phyloP scores from a whole-genome alignment of 148 eudicot species.

The Camellia sinensis region DNA sequence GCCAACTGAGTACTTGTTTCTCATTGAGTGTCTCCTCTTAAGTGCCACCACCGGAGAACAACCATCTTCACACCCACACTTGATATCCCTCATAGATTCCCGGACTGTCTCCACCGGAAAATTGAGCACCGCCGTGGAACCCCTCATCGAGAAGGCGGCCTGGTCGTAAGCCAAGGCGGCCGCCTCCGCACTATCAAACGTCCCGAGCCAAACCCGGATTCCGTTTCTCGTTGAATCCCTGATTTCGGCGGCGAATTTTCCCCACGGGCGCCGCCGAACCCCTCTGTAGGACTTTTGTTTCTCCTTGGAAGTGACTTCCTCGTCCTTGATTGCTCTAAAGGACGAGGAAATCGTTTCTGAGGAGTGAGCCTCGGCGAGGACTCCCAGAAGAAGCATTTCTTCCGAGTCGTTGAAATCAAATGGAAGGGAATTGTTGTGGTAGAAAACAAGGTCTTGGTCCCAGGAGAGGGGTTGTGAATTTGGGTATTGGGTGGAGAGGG shows the following conservation, averaged over 20 bases:
- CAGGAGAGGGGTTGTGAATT: constrained; percentile 9
- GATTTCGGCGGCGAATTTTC: constrained; percentile 25
- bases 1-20: constrained; percentile 22
- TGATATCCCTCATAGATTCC: constrained; percentile 21
- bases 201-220: constrained; percentile 25
- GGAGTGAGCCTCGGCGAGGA: not conserved
- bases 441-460: constrained; percentile 4
- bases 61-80: constrained; percentile 21
- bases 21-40: constrained; percentile 48
- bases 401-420: constrained; percentile 21
- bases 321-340: not conserved
- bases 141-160: constrained; percentile 24
- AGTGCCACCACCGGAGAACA: constrained; percentile 52
- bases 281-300: constrained; percentile 17
- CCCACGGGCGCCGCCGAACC: constrained; percentile 21
- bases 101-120: constrained; percentile 24
- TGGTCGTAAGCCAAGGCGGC: constrained; percentile 32
- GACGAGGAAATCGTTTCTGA: not conserved
- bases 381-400: constrained; percentile 16
- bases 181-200: constrained; percentile 20
- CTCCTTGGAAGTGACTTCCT: constrained; percentile 1
- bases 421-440: not conserved
- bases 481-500: constrained; percentile 12
- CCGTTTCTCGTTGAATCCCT: constrained; percentile 26
- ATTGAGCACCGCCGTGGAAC: constrained; percentile 22